These are phyloP conservation scores for Saccharomycopsis hybrid DNA, from an alignment of 1,139 yeast genomes.

Conservation along the genomic window DNA sequence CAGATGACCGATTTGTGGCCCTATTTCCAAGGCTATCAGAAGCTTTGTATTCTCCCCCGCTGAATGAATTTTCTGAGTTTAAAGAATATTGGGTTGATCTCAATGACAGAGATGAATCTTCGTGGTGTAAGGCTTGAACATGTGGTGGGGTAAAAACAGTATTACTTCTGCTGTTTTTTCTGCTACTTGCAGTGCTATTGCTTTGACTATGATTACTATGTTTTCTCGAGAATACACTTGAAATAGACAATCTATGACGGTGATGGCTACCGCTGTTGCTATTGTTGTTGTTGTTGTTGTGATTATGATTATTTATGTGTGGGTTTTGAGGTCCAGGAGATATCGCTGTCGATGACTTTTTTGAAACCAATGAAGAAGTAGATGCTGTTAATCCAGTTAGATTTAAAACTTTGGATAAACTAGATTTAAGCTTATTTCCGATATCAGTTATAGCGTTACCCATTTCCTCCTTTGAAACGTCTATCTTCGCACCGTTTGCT, in stretches of 20 bases:
- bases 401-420: constrained; percentile 51
- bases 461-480: constrained; percentile 63
- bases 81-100: background rate
- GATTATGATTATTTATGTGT: background rate
- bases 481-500: constrained; percentile 34
- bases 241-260: constrained; percentile 7
- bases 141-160: constrained; percentile 16
- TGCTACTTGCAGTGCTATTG: constrained; percentile 6
- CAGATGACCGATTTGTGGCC: too few species aligned
- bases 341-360: constrained; percentile 16
- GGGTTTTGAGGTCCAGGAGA: too few species aligned
- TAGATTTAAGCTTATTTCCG: constrained; percentile 57
- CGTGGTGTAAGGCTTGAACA: constrained; percentile 3
- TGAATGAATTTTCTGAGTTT: background rate
- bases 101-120: constrained; percentile 7
- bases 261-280: background rate
- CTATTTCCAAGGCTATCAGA: background rate
- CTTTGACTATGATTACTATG: background rate
- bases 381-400: constrained; percentile 31
- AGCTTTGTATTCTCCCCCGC: background rate
- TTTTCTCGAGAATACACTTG: constrained; percentile 10
- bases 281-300: background rate
- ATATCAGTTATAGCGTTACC: constrained; percentile 75
- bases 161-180: constrained; percentile 5
- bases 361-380: constrained; percentile 21